Base-by-base conservation (phyloP, 106 monocot genomes). In the Agapanthus africanus region DNA sequence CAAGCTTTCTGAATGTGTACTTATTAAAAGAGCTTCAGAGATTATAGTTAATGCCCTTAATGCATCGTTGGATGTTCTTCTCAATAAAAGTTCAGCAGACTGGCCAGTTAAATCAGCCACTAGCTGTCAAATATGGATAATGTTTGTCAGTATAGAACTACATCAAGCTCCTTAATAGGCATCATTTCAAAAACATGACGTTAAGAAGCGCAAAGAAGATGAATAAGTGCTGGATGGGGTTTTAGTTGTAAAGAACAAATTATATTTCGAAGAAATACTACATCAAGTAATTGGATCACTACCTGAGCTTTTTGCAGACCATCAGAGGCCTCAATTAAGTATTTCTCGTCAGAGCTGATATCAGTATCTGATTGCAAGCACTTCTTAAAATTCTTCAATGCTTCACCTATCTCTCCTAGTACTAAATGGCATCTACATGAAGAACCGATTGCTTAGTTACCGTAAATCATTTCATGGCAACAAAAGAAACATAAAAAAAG, bases 231-330 rank as follows among this genome's bases (percentile, higher is more conserved):
- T n/a, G n/a, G n/a, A n/a, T n/a, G n/a, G n/a, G n/a, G n/a, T n/a
- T n/a, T n/a, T n/a, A n/a, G n/a, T n/a, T n/a, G n/a, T n/a, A n/a
- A n/a, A n/a, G n/a, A n/a, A n/a, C n/a, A n/a, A n/a, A n/a, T n/a
- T n/a, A n/a, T n/a, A n/a, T n/a, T n/a, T n/a, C n/a, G n/a, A n/a
- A n/a, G n/a, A n/a, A n/a, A n/a, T n/a, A n/a, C n/a, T n/a, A 62
- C 8, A 30, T 10, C 19, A 44, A 66, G 21, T 31, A 37, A 30
- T 31, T 23, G 66, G 66, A 66, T 27, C 68, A 49, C 26, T 85
- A 95, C 95, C 95, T 91, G 76, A 67, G 84, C 81, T 80, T 84
- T 95, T 70, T 69, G 57, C 39, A 91, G 69, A 78, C 95, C 95
- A 49, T 91, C 88, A 73, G 83, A 77, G 65, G 86, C 91, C 70